Base-by-base conservation (phyloP, 805 yeast genomes). In the Scheffersomyces ergatensis region DNA sequence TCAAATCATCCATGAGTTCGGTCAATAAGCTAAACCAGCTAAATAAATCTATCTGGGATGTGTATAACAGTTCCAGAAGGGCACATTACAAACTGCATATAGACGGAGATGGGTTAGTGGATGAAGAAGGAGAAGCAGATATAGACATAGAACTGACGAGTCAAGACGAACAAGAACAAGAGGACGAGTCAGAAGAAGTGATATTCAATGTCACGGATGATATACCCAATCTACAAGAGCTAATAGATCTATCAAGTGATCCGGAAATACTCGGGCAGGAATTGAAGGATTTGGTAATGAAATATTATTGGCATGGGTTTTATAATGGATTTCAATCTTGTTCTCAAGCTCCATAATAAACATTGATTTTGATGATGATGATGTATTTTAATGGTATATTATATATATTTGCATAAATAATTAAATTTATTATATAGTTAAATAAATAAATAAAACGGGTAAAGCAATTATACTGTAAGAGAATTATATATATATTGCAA, bases 291-390 rank as follows among this genome's bases (percentile, higher is more conserved):
- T 14, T 58, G 25, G 38, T 53, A 6, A 57, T 60, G 60, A 49
- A 60, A 37, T 53, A 52, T 51, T 65, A 56, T 41, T 65, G 70
- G 70, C 48, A 53, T 26, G 71, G 71, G 2, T 63, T 47, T 40
- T 54, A 58, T 41, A 40, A 48, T n/a, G 66, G 65, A 20, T 13
- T 25, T 15, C 34, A 36, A 13, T n/a, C n/a, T n/a, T n/a, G n/a
- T n/a, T n/a, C n/a, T n/a, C n/a, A n/a, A n/a, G n/a, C n/a, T n/a
- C n/a, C n/a, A n/a, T n/a, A n/a, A n/a, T n/a, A n/a, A n/a, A n/a
- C n/a, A n/a, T n/a, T n/a, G n/a, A n/a, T n/a, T n/a, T n/a, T n/a
- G n/a, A n/a, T n/a, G n/a, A n/a, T n/a, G n/a, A n/a, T n/a, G n/a
- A n/a, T n/a, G n/a, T n/a, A n/a, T n/a, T n/a, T n/a, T n/a, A n/a